Evolutionary conservation across 2,329 filamentous ascomycete genomes (phyloP), one percentile per base, ranked within the genome.

Genomic region (Clonostachys sp.): DNA sequence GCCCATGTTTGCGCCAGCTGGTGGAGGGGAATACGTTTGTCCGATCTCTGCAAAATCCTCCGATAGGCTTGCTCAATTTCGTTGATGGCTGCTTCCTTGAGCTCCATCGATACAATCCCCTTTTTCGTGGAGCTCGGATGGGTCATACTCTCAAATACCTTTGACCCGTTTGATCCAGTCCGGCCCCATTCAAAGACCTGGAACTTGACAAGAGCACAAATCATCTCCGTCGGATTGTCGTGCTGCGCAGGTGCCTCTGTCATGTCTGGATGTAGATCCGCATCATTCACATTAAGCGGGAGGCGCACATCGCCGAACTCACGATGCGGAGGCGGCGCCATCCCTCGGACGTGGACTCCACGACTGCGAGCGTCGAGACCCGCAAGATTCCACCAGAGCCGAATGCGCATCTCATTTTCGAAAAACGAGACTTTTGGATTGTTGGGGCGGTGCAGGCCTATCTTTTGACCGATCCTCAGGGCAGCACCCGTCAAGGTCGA

Each of bases 201-300:
- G 9, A 56, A 63, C 48, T 65, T 66, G 47, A 62, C 56, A 39
- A 60, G 6, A 0, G 60, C 52, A 3, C 43, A 79, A 0, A 77
- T 70, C 73, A 82, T 81, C 48, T 81, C 77, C 0, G 80, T 83
- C 44, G 78, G 78, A 0, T 74, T 73, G 1, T 55, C 52, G 9
- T 74, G 65, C 17, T 75, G 69, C 2, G 62, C 44, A 0, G 77
- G 76, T 1, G 72, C 66, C 1, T 71, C 66, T 1, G 57, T 62
- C 71, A 77, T 78, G 6, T 67, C 64, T 0, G 77, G 76, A n/a
- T 67, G 60, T 3, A 84, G 59, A 38, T 80, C 75, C 6, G 57
- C 57, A 51, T 84, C 80, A 45, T 83, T 75, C 44, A 83, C 61
- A 48, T 83, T 83, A 3, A 78, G 61, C 1, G 80, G 78, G 55